These are phyloP conservation scores for Letharia lupina DNA, from an alignment of 495 filamentous ascomycete species.

Conservation along the genomic window DNA sequence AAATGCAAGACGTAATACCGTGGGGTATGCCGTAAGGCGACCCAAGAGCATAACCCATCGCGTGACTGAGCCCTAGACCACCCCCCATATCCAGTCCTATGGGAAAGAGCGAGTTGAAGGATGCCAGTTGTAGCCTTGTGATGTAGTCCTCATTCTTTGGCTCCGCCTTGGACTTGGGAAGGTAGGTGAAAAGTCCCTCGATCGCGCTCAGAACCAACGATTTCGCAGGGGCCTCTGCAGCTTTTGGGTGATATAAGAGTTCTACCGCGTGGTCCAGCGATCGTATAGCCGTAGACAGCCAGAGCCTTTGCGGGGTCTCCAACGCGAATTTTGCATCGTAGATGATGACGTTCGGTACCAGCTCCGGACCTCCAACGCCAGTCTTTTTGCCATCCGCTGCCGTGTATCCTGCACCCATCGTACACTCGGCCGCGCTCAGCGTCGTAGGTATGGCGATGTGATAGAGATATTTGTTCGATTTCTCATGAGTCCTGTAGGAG, in stretches of 20 bases:
- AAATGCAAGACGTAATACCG: conserved; percentile 42
- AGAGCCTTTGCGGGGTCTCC: conserved; percentile 37
- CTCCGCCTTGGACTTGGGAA: conserved; percentile 34
- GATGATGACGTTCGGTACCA: conserved; percentile 34
- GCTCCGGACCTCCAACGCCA: conserved; percentile 29
- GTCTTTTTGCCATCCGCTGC: conserved; percentile 35
- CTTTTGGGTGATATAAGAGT: conserved; percentile 40
- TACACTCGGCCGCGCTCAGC: conserved; percentile 41
- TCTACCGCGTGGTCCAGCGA: conserved; percentile 45
- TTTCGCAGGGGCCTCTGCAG: conserved; percentile 38
- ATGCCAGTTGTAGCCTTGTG: conserved; percentile 39
- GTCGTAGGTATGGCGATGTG: conserved; percentile 46
- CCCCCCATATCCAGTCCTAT: conserved; percentile 37
- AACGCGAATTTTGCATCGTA: conserved; percentile 39
- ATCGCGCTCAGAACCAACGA: conserved; percentile 34
- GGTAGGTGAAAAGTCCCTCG: conserved; percentile 33
- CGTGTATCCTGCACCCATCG: conserved; percentile 37
- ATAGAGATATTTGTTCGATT: conserved; percentile 33
- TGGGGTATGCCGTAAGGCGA: conserved; percentile 44
- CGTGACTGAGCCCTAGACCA: conserved; percentile 38
- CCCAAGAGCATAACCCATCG: conserved; percentile 42
- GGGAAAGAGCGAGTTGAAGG: conserved; percentile 37
- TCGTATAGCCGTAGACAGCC: conserved; percentile 37
- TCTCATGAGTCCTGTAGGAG: conserved; percentile 35
- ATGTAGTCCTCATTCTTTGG: conserved; percentile 36